These are phyloP conservation scores for Polytrichum commune DNA, from an alignment of 225 moss, liverwort and hornwort genomes.

Conservation along the genomic window DNA sequence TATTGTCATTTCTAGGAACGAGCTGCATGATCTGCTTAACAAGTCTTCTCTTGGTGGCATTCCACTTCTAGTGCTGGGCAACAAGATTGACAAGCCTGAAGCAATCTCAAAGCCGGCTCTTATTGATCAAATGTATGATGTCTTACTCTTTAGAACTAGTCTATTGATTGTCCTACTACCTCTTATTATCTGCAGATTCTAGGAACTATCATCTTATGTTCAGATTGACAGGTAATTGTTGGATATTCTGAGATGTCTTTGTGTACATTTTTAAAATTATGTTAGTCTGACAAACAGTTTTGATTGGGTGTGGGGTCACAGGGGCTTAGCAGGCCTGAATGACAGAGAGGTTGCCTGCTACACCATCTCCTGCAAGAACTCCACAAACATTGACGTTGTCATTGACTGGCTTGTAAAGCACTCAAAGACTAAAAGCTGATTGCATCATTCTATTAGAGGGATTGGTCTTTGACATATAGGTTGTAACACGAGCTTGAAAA, in stretches of 20 bases:
- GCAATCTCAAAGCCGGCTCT: constrained; percentile 80
- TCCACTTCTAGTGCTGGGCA: constrained; percentile 87
- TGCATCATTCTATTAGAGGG: constrained; percentile 12
- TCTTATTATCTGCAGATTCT: too few species aligned
- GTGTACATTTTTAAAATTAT: too few species aligned
- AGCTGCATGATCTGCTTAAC: constrained; percentile 87
- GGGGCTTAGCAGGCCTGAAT: constrained; percentile 69
- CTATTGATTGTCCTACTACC: too few species aligned
- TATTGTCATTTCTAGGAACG: constrained; percentile 80
- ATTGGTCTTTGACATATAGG: constrained; percentile 9
- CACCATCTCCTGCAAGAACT: constrained; percentile 94
- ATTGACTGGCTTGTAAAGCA: constrained; percentile 99
- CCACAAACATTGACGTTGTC: constrained; percentile 86
- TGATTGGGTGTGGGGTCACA: constrained; percentile 17
- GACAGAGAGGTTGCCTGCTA: constrained; percentile 96
- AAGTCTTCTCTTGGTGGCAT: constrained; percentile 90
- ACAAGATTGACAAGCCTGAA: constrained; percentile 95
- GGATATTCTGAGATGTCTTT: too few species aligned
- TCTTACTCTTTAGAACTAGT: too few species aligned
- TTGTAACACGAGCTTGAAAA: constrained; percentile 16
- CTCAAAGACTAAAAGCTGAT: constrained; percentile 95
- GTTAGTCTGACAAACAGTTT: background rate
- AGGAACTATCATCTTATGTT: too few species aligned
- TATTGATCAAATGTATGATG: constrained; percentile 72
- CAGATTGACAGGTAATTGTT: too few species aligned